Base-by-base conservation (phyloP, 2,329 filamentous ascomycete genomes). In the Paecilomyces sp. region DNA sequence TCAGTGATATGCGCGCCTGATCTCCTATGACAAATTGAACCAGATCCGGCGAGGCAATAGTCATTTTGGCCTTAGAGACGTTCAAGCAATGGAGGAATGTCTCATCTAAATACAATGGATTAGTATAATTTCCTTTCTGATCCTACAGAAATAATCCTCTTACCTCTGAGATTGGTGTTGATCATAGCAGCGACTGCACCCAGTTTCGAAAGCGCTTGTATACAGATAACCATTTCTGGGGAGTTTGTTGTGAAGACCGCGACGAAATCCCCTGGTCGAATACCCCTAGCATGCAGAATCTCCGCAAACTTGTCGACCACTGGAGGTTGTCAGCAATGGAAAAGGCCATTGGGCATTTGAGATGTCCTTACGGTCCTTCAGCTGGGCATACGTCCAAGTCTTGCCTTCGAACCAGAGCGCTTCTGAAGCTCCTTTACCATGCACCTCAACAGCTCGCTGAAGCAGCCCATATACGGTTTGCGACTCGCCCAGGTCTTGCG, bases 361-460 rank as follows among this genome's bases (percentile, higher is more conserved):
- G 41, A n/a, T n/a, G 7, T 47, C n/a, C 74, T 58, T 61, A 79
- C 78, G 65, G 28, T 72, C 72, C 61, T 77, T 79, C 47, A 80
- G 58, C 59, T 80, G 72, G 2, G 64, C 69, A 65, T 80, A 82
- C 2, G 76, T 80, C 79, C 78, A 81, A 3, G 70, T 76, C 61
- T 74, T 76, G 2, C 77, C 73, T 61, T 82, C 79, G 67, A 81
- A 81, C 78, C 79, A 81, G 9, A 81, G 64, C 3, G 75, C 76
- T 53, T 80, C 77, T 3, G 64, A 65, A 3, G 74, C 70, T 22
- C 71, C 73, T 15, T 72, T 68, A 2, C 71, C 71, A 33, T 79
- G 70, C 0, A 74, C 73, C 8, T 75, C 74, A 36, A 79, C 71
- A 0, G 74, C 73, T 25, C 71, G 68, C 61, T 76, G 70, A 3